These are phyloP conservation scores for Fagopyrum tataricum DNA, from an alignment of 148 eudicot species.

Conservation along the genomic window DNA sequence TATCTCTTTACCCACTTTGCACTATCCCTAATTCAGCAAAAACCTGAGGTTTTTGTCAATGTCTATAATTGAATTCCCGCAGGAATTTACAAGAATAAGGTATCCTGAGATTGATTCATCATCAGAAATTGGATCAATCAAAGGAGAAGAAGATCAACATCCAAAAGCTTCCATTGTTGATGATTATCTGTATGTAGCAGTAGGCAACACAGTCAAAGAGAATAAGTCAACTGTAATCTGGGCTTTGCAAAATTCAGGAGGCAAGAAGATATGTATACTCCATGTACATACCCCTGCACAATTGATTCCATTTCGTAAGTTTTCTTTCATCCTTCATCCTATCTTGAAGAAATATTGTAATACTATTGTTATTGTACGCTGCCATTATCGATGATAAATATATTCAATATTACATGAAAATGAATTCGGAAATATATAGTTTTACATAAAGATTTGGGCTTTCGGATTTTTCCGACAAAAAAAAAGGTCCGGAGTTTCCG, in stretches of 20 bases:
- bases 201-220: constrained; percentile 38
- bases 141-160: background rate
- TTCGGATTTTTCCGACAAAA: no score
- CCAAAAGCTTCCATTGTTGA: constrained; percentile 2
- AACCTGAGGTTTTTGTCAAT: background rate
- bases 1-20: no score
- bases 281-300: constrained; percentile 33
- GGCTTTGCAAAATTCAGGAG: constrained; percentile 44
- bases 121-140: background rate
- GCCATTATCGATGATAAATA: no score
- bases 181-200: constrained; percentile 32
- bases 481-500: no score
- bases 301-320: constrained; percentile 34
- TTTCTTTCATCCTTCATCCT: background rate
- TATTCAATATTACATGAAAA: no score
- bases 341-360: background rate
- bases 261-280: constrained; percentile 40
- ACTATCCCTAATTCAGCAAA: background rate
- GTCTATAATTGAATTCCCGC: constrained; percentile 5
- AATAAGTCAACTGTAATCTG: constrained; percentile 36
- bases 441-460: no score
- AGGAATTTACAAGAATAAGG: background rate
- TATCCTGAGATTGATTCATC: constrained; percentile 13
- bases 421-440: no score
- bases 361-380: no score